A percentile compares a stretch with the other conserved stretches of the same genome.
Evolutionary conservation across 2,329 filamentous ascomycete genomes (phyloP).

Genomic region (Botryotinia calthae): DNA sequence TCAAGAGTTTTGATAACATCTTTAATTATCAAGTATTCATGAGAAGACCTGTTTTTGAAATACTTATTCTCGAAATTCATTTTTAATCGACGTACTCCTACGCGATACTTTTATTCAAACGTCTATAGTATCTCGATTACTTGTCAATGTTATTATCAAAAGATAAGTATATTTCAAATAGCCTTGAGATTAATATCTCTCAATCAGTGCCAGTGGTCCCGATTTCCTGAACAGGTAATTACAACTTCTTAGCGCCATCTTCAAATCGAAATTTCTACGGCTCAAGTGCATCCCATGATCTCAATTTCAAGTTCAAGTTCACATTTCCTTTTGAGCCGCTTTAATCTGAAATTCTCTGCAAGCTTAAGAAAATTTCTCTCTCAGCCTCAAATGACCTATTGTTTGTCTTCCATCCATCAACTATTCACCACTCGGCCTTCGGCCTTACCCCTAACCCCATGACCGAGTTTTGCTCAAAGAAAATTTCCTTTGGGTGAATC

Average conservation of each 20-base stretch:
- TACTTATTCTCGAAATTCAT: too few relatives aligned
- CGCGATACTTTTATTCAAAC: too few relatives aligned
- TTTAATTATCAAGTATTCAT: background rate
- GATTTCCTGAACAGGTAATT: background rate
- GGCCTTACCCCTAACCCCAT: background rate
- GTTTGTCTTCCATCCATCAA: background rate
- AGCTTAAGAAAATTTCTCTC: background rate
- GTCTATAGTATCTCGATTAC: background rate
- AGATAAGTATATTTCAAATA: background rate
- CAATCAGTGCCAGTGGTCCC: accelerated
- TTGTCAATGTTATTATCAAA: background rate
- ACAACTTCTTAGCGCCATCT: background rate
- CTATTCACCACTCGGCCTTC: background rate
- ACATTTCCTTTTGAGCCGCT: background rate
- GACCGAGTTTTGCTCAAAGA: background rate
- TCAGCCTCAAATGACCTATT: background rate
- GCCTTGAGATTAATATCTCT: accelerated
- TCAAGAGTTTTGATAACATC: accelerated
- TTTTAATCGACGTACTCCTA: too few relatives aligned
- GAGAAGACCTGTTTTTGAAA: accelerated
- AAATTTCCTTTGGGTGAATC: background rate
- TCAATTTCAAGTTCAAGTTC: background rate
- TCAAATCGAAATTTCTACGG: background rate
- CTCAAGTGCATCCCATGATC: background rate
- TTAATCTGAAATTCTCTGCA: background rate